These are phyloP conservation scores for Nothophaeocryptopus gaeumannii DNA, from an alignment of 2,329 filamentous ascomycete genomes.

Conservation along the genomic window DNA sequence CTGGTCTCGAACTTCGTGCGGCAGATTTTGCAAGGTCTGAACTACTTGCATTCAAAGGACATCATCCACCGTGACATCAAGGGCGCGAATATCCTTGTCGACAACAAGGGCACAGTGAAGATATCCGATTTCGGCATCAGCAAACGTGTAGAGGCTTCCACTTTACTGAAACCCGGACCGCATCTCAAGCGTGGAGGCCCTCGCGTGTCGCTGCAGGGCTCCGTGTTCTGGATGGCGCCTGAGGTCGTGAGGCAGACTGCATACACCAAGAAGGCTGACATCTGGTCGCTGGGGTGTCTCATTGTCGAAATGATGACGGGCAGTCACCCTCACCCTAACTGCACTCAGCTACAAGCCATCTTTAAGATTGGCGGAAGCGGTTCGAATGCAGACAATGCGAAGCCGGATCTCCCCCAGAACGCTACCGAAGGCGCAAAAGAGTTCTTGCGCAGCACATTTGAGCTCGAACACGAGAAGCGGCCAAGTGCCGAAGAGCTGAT, in stretches of 20 bases:
- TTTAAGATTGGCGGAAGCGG: constrained; percentile 90
- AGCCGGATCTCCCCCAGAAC: constrained; percentile 82
- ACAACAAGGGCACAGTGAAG: constrained; percentile 98
- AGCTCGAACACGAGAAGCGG: constrained; percentile 88
- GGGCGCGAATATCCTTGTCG: constrained; percentile 95
- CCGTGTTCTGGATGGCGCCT: constrained; percentile 99
- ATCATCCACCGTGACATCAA: constrained; percentile 99
- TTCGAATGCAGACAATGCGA: constrained; percentile 53
- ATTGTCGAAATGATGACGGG: constrained; percentile 99
- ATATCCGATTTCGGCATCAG: constrained; percentile 99
- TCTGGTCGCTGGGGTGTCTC: constrained; percentile 94
- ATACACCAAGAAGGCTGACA: constrained; percentile 97
- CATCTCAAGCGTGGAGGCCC: constrained; percentile 53
- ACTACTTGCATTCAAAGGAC: constrained; percentile 87
- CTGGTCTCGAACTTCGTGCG: constrained; percentile 94
- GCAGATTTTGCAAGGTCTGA: constrained; percentile 88
- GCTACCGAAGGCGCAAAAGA: constrained; percentile 78
- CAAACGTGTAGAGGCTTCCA: constrained; percentile 92
- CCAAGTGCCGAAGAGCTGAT: constrained; percentile 90
- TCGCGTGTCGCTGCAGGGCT: constrained; percentile 82
- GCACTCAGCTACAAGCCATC: constrained; percentile 94
- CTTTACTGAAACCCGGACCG: constrained; percentile 59
- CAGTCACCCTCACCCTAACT: constrained; percentile 92
- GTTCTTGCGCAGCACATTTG: constrained; percentile 87
- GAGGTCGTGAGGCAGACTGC: constrained; percentile 97